phyloP scores from a whole-genome alignment of 257 asterid species.

The Primulina tabacum region DNA sequence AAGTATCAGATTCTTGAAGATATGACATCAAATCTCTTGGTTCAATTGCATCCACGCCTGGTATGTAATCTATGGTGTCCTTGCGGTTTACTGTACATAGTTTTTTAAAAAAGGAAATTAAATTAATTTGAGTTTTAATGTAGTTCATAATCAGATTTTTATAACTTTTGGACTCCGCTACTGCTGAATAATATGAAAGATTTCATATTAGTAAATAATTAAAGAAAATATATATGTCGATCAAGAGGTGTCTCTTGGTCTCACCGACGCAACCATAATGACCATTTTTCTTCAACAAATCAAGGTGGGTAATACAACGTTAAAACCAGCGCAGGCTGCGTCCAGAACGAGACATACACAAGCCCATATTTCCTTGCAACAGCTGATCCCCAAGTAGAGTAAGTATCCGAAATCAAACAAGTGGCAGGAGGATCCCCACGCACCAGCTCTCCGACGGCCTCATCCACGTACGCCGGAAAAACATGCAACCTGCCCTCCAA shows the following conservation, averaged over 20 bases:
- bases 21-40: constrained; percentile 52
- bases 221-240: too few species aligned
- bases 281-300: constrained; percentile 36
- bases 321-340: constrained; percentile 49
- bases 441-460: constrained; percentile 30
- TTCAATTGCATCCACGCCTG: constrained; percentile 44
- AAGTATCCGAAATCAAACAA: constrained; percentile 46
- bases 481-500: constrained; percentile 25
- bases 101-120: too few species aligned
- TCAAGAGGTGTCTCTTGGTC: not conserved
- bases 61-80: constrained; percentile 40
- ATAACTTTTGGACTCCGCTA: too few species aligned
- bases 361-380: constrained; percentile 43
- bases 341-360: constrained; percentile 46
- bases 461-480: constrained; percentile 33
- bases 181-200: too few species aligned
- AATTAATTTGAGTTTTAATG: too few species aligned
- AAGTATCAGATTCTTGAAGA: constrained; percentile 34
- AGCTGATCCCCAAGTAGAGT: constrained; percentile 38
- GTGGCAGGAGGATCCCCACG: constrained; percentile 28
- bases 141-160: too few species aligned
- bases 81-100: constrained; percentile 30
- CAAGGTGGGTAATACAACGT: constrained; percentile 38
- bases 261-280: constrained; percentile 38
- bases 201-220: too few species aligned